Evolutionary conservation across 164 flowering plant genomes (phyloP), one percentile per base, ranked within the genome.

Genomic region (Nelumbo lutea): DNA sequence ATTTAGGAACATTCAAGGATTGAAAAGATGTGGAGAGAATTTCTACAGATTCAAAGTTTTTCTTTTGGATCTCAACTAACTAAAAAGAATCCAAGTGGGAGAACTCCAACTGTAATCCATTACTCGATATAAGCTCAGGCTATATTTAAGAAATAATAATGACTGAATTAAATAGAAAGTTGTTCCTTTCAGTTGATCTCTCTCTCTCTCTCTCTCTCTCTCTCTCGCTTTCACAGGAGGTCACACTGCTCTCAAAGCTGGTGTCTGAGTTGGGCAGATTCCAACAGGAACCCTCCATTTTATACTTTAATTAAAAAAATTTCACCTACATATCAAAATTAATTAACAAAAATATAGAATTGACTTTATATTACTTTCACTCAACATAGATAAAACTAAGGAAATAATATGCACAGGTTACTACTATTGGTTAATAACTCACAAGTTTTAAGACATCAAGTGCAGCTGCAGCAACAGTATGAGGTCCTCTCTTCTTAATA

Each of bases 361-460:
- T 15, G 42, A 58, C 39, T 59, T 38, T 6, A 8, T 59, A 9
- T 40, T 59, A 15, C 13, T 3, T 40, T 40, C 2, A 59, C 43
- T 1, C 2, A 59, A 59, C 10, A 6, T 9, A 39, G 62, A 59
- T 55, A 5, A 46, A 59, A 14, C 6, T 11, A 42, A 41, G 41
- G n/a, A 42, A 52, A 61, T 14, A 46, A 59, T 0, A 47, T 56
- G 67, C 62, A 62, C 62, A 52, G n/a, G 62, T 46, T 64, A 58
- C 55, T 60, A 68, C 72, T 11, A 53, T 50, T 41, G 27, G 14
- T 40, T 41, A 70, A 69, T 3, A 61, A 81, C 96, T 9, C 70
- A 94, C 98, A 27, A 91, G 93, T 76, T 91, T 90, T 69, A 95
- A 76, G 70, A 95, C 94, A 77, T 95, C 98, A 69, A 82, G 83